A percentile compares a stretch with the other conserved stretches of the same genome.
Evolutionary conservation across 2,329 filamentous ascomycete species (phyloP).

Genomic region (Clonostachys byssicola): DNA sequence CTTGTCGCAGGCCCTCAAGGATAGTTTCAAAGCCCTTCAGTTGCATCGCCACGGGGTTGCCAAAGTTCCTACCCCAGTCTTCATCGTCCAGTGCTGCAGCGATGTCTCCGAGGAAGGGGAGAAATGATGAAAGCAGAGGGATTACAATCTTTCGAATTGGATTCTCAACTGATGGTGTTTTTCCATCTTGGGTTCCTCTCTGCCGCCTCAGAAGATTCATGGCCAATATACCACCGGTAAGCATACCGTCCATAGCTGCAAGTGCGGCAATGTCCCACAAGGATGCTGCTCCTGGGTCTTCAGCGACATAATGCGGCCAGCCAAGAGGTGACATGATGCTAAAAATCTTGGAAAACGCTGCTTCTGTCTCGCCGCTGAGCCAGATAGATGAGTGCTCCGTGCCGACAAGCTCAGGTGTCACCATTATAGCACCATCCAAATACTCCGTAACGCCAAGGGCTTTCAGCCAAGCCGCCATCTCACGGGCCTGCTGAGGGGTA

Average conservation of each 20-base stretch:
- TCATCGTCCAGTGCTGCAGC: conserved; percentile 12
- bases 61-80: conserved; percentile 12
- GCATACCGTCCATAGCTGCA: conserved; percentile 18
- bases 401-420: conserved; percentile 16
- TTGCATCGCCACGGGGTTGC: conserved; percentile 18
- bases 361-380: conserved; percentile 12
- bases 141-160: conserved; percentile 8
- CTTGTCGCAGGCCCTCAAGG: conserved; percentile 11
- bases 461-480: conserved; percentile 8
- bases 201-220: conserved; percentile 11
- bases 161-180: not conserved
- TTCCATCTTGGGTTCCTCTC: not conserved
- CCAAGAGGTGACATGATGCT: conserved; percentile 10
- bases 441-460: conserved; percentile 8
- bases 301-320: conserved; percentile 7
- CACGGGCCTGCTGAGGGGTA: conserved; percentile 12
- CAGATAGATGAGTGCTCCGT: conserved; percentile 11
- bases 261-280: conserved; percentile 15
- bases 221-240: conserved; percentile 13
- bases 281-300: conserved; percentile 11
- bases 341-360: conserved; percentile 1
- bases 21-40: conserved; percentile 12
- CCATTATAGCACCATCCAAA: conserved; percentile 21
- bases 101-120: conserved; percentile 12
- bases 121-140: conserved; percentile 13